Base-by-base conservation (phyloP, 1,284 basidiomycete genomes). In the Vanrija sp. region DNA sequence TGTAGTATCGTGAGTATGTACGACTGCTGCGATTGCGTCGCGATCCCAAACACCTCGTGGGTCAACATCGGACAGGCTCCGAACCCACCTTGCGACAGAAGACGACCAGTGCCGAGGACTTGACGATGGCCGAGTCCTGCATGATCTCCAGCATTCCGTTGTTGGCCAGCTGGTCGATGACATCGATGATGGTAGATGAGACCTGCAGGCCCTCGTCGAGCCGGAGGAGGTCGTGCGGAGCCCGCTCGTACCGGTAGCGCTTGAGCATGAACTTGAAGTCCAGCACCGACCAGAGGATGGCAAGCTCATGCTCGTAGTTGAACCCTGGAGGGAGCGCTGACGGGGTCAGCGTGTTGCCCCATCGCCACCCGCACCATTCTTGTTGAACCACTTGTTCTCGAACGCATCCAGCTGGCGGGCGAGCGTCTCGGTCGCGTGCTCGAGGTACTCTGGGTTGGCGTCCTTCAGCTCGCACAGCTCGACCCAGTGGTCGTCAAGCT, bases 401-500 rank as follows among this genome's bases (percentile, higher is more conserved):
- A 67, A 37, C 8, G 60, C 57, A 10, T 69, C 65, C 24, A 55
- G 52, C 39, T 68, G 65, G 1, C 47, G 38, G 6, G 54, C 60
- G 31, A 66, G 54, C 6, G 57, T 66, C 39, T 68, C 68, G 25
- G 66, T 59, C 2, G 63, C 65, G 5, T 63, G 47, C 22, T 67
- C 68, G 45, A 57, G 51, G 39, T 65, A 67, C 3, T 57, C 54
- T 4, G 57, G 43, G 37, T 66, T 63, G 3, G 62, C 54, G 14
- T 50, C 27, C 16, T 54, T 56, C 7, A 57, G 45, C 36, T 64
- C 62, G 51, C 62, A 64, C 16, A 67, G 56, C 9, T 62, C 54
- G 16, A 62, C 57, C 68, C 68, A 70, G 46, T 68, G 62, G 44
- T 70, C 68, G 49, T 68, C 67, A 10, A 68, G 57, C 59, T 64